These are phyloP conservation scores for Logfia minima DNA, from an alignment of 129 eudicot genomes.

Conservation along the genomic window DNA sequence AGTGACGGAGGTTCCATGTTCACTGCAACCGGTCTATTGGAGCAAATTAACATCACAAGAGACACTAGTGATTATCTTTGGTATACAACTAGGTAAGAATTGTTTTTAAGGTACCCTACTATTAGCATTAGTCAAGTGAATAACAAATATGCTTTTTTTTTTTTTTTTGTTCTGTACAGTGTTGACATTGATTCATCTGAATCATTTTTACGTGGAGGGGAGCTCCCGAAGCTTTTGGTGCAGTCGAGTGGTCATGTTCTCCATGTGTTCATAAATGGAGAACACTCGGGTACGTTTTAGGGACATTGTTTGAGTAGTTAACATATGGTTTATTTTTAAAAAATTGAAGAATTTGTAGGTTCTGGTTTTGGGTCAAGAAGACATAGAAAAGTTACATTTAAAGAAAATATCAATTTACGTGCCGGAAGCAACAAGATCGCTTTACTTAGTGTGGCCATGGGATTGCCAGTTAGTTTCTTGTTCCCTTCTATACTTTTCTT, in stretches of 20 bases:
- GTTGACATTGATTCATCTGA: conserved; percentile 79
- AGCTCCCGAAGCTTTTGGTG: conserved; percentile 72
- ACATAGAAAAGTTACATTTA: conserved; percentile 54
- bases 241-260: conserved; percentile 84
- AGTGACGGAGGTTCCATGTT: conserved; percentile 57
- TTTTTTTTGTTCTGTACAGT: conserved; percentile 34
- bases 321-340: not conserved
- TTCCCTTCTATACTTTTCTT: not conserved
- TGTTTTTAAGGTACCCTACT: not conserved
- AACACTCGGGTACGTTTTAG: conserved; percentile 62
- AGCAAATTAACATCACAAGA: conserved; percentile 85
- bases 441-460: conserved; percentile 92
- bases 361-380: conserved; percentile 79
- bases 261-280: conserved; percentile 83
- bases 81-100: conserved; percentile 81
- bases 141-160: conserved; percentile 2
- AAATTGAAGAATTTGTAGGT: conserved; percentile 44
- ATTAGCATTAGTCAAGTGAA: not conserved
- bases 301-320: conserved; percentile 9
- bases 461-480: conserved; percentile 70
- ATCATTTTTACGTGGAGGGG: conserved; percentile 70
- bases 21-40: conserved; percentile 69
- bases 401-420: conserved; percentile 59
- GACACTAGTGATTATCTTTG: conserved; percentile 90
- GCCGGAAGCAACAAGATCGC: conserved; percentile 76